Evolutionary conservation across 768 basidiomycete genomes (phyloP), one percentile per base, ranked within the genome.

Genomic region (Leccinellum luteum): DNA sequence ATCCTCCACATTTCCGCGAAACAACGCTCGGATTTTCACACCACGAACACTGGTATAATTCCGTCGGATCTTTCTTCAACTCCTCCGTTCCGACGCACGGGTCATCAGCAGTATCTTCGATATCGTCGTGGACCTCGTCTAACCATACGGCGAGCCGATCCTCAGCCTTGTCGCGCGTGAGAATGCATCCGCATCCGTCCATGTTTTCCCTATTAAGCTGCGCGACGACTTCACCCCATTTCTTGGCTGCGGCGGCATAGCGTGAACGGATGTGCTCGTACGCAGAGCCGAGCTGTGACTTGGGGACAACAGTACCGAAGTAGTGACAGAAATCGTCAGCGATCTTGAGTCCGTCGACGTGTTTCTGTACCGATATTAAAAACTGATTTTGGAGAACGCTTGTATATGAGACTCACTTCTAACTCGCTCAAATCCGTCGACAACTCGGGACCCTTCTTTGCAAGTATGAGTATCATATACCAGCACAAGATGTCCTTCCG

Each of bases 1-100:
- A 82, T 3, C 77, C 74, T 6, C 71, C 66, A 59, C 84, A 85
- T 66, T 82, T 85, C 59, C 77, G 76, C 48, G 85, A 66, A 8
- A 76, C 75, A 0, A 82, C 84, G 51, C 81, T 86, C 7, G 85
- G 85, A 57, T 86, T 87, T 5, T 79, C 76, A 59, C 86, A 88
- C 77, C 78, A 82, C 23, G 84, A 82, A 61, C 86, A 87, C 13
- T 78, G 73, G 68, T 84, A 84, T 27, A 87, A 67, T 44, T 66
- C 75, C 7, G 82, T 76, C 15, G 70, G 69, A 51, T 83, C 27
- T 17, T 75, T 66, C 31, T 28, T 48, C 10, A 10, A n/a, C 17
- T 25, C 25, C 15, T 27, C 10, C 15, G 27, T 14, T n/a, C 27
- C 48, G 38, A 41, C 9, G 41, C 41, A 41, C 10, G n/a, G 10